Evolutionary conservation across 192 early-diverging fungal species (phyloP).

Genomic region (Coemansia sp.): DNA sequence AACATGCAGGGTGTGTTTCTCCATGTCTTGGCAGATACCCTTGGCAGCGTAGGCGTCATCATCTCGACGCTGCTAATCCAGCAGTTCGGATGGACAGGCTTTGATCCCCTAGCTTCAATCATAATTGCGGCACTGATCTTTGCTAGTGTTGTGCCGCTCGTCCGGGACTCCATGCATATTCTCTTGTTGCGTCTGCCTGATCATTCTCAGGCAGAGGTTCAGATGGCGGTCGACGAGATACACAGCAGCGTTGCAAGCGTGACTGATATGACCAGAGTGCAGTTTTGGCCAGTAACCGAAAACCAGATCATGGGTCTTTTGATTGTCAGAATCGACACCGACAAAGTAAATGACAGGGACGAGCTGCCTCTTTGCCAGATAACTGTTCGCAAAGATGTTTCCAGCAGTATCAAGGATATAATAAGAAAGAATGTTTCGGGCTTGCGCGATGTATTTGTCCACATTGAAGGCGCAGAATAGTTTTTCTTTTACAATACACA

Average conservation of each 20-base stretch:
- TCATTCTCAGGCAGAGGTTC: slow-evolving; percentile 34
- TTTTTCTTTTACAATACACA: not conserved
- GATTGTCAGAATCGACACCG: slow-evolving; percentile 20
- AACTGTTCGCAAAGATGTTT: slow-evolving; percentile 18
- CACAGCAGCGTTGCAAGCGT: slow-evolving; percentile 7
- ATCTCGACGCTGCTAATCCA: slow-evolving; percentile 89
- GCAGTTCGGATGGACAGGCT: slow-evolving; percentile 91
- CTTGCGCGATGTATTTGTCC: slow-evolving; percentile 42
- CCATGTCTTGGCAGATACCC: slow-evolving; percentile 91
- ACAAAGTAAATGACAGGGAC: slow-evolving; percentile 10
- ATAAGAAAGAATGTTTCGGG: slow-evolving; percentile 30
- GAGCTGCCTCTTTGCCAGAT: slow-evolving; percentile 27
- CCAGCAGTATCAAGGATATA: slow-evolving; percentile 17
- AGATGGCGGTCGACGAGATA: slow-evolving; percentile 21
- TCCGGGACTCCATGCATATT: slow-evolving; percentile 67
- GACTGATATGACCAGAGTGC: slow-evolving; percentile 18
- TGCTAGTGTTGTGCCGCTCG: slow-evolving; percentile 80
- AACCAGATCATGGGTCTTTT: slow-evolving; percentile 40
- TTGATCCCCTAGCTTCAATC: slow-evolving; percentile 93
- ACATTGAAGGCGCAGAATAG: slow-evolving; percentile 16
- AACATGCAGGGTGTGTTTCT: slow-evolving; percentile 94
- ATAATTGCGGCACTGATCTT: slow-evolving; percentile 89
- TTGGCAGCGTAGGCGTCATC: slow-evolving; percentile 95
- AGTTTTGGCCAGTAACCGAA: slow-evolving; percentile 56
- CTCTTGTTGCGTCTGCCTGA: slow-evolving; percentile 52